These are phyloP conservation scores for Tetrapisispora fleetii DNA, from an alignment of 805 yeast genomes.

Conservation along the genomic window DNA sequence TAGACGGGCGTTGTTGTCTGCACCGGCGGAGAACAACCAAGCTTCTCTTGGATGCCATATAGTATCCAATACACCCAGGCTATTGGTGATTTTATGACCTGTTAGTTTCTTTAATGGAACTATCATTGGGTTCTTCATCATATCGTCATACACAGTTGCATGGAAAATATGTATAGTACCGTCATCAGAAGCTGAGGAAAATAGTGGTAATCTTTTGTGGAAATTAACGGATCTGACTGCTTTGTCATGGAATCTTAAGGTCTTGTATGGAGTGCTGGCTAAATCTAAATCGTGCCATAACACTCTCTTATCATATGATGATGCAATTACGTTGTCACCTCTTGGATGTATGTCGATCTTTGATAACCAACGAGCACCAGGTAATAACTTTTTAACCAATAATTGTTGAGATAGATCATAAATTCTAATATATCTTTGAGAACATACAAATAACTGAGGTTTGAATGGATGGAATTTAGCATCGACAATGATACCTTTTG, in stretches of 20 bases:
- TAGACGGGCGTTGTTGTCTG: conserved; percentile 88
- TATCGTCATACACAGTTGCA: conserved; percentile 81
- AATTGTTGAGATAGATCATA: conserved; percentile 85
- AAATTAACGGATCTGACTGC: conserved; percentile 84
- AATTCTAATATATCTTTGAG: conserved; percentile 84
- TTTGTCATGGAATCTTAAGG: conserved; percentile 85
- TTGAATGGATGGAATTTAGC: conserved; percentile 95
- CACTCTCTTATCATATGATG: conserved; percentile 89
- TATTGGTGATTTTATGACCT: conserved; percentile 74
- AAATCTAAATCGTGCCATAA: conserved; percentile 96
- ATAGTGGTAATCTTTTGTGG: conserved; percentile 82
- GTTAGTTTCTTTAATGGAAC: conserved; percentile 91
- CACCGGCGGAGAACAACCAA: conserved; percentile 95
- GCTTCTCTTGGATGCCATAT: conserved; percentile 98
- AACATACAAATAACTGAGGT: conserved; percentile 87
- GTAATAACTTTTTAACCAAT: conserved; percentile 72
- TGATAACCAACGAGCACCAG: conserved; percentile 94
- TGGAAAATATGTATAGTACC: conserved; percentile 91
- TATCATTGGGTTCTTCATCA: conserved; percentile 88
- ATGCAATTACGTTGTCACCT: conserved; percentile 89
- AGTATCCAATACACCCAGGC: conserved; percentile 78
- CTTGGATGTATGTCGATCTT: conserved; percentile 89
- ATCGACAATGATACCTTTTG: conserved; percentile 90
- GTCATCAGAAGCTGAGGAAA: conserved; percentile 93
- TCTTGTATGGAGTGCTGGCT: conserved; percentile 83